These are phyloP conservation scores for Clarireedia homoeocarpa DNA, from an alignment of 2,329 filamentous ascomycete genomes.

Conservation along the genomic window DNA sequence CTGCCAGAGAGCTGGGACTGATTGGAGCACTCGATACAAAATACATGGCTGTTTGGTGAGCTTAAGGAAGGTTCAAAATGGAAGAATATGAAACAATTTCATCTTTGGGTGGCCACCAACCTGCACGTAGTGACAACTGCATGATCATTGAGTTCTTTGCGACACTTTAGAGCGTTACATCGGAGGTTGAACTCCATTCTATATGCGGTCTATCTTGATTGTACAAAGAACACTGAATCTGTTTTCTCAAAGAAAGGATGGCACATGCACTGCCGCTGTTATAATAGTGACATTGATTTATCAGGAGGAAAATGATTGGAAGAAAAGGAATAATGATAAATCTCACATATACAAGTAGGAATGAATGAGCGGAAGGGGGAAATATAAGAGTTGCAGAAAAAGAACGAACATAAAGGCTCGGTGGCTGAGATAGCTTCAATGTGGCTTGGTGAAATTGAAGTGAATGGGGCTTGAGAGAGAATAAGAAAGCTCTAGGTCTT, in stretches of 20 bases:
- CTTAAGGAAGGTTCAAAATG: background rate
- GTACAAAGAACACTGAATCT: background rate
- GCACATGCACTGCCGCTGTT: too few species aligned
- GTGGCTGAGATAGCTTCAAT: too few species aligned
- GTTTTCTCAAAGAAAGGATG: background rate
- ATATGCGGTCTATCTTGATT: background rate
- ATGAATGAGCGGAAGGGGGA: too few species aligned
- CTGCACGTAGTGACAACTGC: conserved; percentile 88
- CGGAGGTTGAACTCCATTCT: conserved; percentile 66
- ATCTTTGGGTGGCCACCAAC: conserved; percentile 36
- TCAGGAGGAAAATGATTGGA: too few species aligned
- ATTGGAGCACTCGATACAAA: conserved; percentile 70
- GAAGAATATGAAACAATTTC: background rate
- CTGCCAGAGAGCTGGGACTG: conserved; percentile 46
- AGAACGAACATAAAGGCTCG: too few species aligned
- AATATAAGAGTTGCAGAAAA: too few species aligned
- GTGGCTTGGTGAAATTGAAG: too few species aligned
- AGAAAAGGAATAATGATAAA: too few species aligned
- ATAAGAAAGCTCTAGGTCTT: too few species aligned
- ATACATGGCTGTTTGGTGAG: conserved; percentile 59
- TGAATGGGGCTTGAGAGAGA: too few species aligned
- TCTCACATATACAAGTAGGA: too few species aligned
- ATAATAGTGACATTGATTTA: too few species aligned
- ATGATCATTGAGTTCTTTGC: conserved; percentile 56
- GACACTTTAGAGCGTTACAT: conserved; percentile 77